Conservation (phyloP, 768 basidiomycete genomes). For the Tulasnella sp. region DNA sequence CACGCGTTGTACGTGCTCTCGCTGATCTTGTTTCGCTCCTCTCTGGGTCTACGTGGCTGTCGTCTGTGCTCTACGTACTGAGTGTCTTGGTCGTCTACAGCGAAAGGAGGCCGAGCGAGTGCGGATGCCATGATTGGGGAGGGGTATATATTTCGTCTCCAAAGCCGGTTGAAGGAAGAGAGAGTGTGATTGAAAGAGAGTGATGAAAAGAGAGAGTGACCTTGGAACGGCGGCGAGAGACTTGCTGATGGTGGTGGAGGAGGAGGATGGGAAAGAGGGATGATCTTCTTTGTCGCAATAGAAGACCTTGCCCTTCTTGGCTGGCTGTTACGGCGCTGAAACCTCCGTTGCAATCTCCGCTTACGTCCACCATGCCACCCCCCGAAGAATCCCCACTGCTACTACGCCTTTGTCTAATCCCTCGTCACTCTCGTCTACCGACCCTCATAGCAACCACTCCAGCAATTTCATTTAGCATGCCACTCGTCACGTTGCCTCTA, state of each 20-base stretch:
- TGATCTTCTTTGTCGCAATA: not conserved
- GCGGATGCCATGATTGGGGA: slow-evolving; percentile 6
- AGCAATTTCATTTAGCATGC: too few species aligned
- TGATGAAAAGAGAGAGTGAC: not conserved
- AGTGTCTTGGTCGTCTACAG: slow-evolving; percentile 20
- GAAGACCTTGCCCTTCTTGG: not conserved
- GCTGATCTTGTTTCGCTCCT: slow-evolving; percentile 19
- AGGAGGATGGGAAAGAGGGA: not conserved
- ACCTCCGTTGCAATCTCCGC: not conserved
- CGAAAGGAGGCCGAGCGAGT: slow-evolving; percentile 21
- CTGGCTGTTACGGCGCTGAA: not conserved
- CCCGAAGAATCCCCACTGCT: not conserved
- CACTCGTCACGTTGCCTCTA: too few species aligned
- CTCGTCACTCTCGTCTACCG: not conserved
- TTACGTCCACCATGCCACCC: not conserved
- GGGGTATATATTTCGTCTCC: slow-evolving; percentile 1
- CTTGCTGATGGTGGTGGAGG: not conserved
- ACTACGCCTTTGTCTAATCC: not conserved
- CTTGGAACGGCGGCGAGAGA: not conserved
- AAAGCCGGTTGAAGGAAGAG: slow-evolving; percentile 1
- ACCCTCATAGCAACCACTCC: too few species aligned
- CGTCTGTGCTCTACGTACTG: slow-evolving; percentile 2
- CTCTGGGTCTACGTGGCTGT: slow-evolving; percentile 6
- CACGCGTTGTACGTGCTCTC: slow-evolving; percentile 22
- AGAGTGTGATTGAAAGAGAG: not conserved